Conservation (phyloP, 129 eudicot genomes). For the Silybum marianum region DNA sequence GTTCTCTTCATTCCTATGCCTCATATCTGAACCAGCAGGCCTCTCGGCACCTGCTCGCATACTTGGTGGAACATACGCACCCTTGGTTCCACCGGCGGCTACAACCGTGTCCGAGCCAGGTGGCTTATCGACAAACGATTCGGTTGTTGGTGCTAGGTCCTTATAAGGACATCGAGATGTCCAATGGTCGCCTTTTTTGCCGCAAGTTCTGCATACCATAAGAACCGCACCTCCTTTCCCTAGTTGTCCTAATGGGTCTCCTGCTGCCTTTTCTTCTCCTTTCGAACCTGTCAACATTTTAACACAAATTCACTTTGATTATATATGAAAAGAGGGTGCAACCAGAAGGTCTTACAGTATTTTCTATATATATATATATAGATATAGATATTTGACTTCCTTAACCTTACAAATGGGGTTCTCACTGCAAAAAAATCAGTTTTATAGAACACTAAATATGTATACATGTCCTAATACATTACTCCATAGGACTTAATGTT, state of each 20-base stretch:
- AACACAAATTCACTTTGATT: not conserved
- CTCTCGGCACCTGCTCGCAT: conserved; percentile 53
- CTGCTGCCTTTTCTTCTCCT: conserved; percentile 47
- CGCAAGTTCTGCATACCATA: conserved; percentile 67
- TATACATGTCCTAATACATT: not conserved
- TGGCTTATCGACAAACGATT: conserved; percentile 41
- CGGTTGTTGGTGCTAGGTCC: conserved; percentile 45
- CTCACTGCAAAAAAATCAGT: no score
- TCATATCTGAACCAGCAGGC: conserved; percentile 48
- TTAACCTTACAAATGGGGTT: no score
- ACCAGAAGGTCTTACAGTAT: no score
- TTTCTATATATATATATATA: no score
- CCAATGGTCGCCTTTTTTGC: conserved; percentile 67
- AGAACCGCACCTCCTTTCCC: conserved; percentile 62
- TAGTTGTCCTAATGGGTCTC: conserved; percentile 43
- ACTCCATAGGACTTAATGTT: not conserved
- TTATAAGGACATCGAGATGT: conserved; percentile 62
- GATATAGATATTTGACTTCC: no score
- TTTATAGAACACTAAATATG: no score
- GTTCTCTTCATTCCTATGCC: conserved; percentile 59
- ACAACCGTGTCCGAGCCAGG: conserved; percentile 21
- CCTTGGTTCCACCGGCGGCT: conserved; percentile 34
- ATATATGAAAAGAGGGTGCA: not conserved
- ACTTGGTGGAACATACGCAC: conserved; percentile 57
- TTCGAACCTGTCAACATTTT: conserved; percentile 35